Base-by-base conservation (phyloP, 2,329 filamentous ascomycete genomes). In the Trichophyton simii region DNA sequence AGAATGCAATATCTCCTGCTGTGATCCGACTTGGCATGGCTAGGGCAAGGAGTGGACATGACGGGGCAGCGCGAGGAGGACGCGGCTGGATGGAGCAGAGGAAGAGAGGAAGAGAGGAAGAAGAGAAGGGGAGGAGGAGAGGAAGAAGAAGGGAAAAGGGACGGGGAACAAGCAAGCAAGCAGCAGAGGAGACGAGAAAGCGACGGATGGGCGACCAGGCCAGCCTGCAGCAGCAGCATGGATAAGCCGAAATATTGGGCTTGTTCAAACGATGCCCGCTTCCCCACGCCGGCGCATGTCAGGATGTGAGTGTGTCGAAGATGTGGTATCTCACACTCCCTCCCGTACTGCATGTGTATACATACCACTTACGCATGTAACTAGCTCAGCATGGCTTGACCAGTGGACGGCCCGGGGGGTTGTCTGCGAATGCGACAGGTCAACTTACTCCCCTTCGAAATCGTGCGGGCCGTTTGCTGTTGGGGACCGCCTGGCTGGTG, bases 21-120 rank as follows among this genome's bases (percentile, higher is more conserved):
- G 52, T 38, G 52, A 55, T 55, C 52, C 52, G 52, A 41, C 55
- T 41, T 57, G 55, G 34, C 55, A 57, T 57, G n/a, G 57, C 34
- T 59, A 44, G 44, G 28, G 57, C 6, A 20, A n/a, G 41, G 41
- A 44, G 31, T 20, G 41, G 41, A 57, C 22, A 25, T 31, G 44
- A 18, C 20, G 28, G 58, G 46, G 41, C 41, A 44, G 41, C n/a
- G n/a, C 41, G 41, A 44, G 41, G 41, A 18, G 15, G n/a, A 18
- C 41, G n/a, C 41, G 34, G 13, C 41, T n/a, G 41, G 41, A 44
- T 44, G 41, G n/a, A 18, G 41, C 13, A 46, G 42, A 52, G 42
- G 42, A 13, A 52, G 25, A 46, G 42, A 38, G 18, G 42, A 22
- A 50, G 25, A 22, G 9, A 25, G 25, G 18, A n/a, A 25, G 18